phyloP scores from a whole-genome alignment of 2,329 filamentous ascomycete species.

The Venturia nashicola region DNA sequence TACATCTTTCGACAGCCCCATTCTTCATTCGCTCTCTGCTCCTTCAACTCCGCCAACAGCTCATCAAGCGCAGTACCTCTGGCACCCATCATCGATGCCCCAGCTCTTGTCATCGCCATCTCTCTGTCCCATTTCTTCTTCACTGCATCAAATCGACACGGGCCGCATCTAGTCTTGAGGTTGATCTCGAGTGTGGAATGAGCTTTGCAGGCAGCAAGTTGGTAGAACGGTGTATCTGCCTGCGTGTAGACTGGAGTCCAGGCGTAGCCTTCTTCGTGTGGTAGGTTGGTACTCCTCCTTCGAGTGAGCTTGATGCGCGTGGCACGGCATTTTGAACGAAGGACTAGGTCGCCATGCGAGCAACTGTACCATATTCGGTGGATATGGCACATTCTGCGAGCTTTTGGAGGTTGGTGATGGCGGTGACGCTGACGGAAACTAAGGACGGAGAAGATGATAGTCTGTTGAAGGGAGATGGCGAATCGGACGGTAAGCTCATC shows the following conservation, averaged over 20 bases:
- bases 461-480: neutral
- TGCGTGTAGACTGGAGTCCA: neutral
- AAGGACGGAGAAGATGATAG: neutral
- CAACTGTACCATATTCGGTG: neutral
- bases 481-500: neutral
- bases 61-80: neutral
- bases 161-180: neutral
- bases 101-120: neutral
- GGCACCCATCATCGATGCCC: neutral
- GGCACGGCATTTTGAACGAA: neutral
- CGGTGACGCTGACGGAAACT: neutral
- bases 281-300: neutral
- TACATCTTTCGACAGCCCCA: neutral
- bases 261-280: neutral
- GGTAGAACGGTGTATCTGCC: neutral
- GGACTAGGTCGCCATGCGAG: neutral
- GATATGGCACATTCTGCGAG: neutral
- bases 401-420: neutral
- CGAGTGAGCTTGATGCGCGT: neutral
- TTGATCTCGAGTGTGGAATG: neutral
- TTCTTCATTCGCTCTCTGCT: neutral
- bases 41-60: neutral
- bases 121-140: neutral
- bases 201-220: neutral
- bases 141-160: neutral